These are phyloP conservation scores for Adansonia digitata DNA, from an alignment of 345 rosid genomes.

Conservation along the genomic window DNA sequence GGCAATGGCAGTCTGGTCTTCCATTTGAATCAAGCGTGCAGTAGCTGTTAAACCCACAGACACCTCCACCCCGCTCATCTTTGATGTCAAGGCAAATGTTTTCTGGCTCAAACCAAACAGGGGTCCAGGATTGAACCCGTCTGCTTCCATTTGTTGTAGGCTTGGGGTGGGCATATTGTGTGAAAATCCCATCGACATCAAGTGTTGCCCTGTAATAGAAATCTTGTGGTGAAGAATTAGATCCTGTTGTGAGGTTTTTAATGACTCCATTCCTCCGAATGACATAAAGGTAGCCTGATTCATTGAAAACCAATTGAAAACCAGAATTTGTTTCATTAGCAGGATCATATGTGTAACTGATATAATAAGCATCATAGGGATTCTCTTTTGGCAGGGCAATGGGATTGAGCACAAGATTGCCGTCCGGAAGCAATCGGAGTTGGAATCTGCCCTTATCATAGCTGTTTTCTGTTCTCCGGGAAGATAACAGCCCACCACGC, in stretches of 20 bases:
- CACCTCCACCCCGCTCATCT: slow-evolving; percentile 5
- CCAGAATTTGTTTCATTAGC: not conserved
- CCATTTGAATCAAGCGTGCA: not conserved
- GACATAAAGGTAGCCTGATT: slow-evolving; percentile 13
- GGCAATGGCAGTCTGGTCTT: slow-evolving; percentile 22
- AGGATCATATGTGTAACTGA: not conserved
- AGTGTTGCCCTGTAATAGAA: slow-evolving; percentile 23
- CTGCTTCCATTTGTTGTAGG: too few relatives aligned
- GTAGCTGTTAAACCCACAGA: slow-evolving; percentile 29
- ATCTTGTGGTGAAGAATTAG: slow-evolving; percentile 4
- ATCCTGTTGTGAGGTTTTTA: too few relatives aligned
- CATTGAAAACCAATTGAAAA: slow-evolving; percentile 14
- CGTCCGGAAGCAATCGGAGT: slow-evolving; percentile 18
- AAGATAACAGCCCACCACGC: slow-evolving; percentile 12
- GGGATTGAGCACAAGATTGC: slow-evolving; percentile 16
- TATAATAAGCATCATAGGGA: slow-evolving; percentile 13
- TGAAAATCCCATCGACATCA: slow-evolving; percentile 26
- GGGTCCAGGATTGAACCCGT: not conserved
- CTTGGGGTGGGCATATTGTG: slow-evolving; percentile 16
- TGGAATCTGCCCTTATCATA: slow-evolving; percentile 26
- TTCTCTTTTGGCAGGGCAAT: slow-evolving; percentile 13
- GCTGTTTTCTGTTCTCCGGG: slow-evolving; percentile 8
- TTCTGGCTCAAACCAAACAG: slow-evolving; percentile 8
- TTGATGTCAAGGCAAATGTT: slow-evolving; percentile 13
- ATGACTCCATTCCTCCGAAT: not conserved